Conservation (phyloP, 305 asterid genomes). For the Fraxinus latifolia region DNA sequence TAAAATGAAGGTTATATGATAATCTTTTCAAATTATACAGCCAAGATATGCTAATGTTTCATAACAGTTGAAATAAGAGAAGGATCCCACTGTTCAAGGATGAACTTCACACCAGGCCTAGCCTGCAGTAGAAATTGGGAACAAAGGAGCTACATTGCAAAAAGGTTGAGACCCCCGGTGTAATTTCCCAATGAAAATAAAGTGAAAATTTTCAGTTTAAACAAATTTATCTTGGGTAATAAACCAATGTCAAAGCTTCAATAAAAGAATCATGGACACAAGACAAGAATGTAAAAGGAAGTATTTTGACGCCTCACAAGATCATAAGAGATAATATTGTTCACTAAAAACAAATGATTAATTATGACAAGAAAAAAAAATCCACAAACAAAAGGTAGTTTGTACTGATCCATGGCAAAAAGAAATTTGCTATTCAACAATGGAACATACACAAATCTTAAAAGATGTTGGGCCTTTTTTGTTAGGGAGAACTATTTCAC, state of each 20-base stretch:
- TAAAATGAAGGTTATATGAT: not conserved
- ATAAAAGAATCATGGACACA: not conserved
- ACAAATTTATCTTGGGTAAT: not conserved
- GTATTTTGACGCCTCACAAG: not conserved
- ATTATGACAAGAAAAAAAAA: not conserved
- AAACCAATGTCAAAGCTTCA: not conserved
- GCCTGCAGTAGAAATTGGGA: not conserved
- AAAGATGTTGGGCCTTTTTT: not conserved
- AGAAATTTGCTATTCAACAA: not conserved
- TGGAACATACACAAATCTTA: not conserved
- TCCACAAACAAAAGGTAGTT: not conserved
- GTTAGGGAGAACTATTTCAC: not conserved
- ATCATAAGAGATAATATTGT: not conserved
- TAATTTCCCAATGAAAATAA: not conserved
- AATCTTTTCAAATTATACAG: not conserved
- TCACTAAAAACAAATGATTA: not conserved
- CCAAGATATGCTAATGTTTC: not conserved
- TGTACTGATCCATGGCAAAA: not conserved
- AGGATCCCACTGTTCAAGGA: not conserved
- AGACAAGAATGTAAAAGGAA: not conserved
- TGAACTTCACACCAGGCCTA: constrained; percentile 13
- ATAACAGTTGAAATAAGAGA: not conserved
- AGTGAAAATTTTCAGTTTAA: not conserved
- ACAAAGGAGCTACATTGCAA: not conserved
- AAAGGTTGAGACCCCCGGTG: not conserved